Base-by-base conservation (phyloP, 2,329 filamentous ascomycete species). In the Monosporascus sp. region DNA sequence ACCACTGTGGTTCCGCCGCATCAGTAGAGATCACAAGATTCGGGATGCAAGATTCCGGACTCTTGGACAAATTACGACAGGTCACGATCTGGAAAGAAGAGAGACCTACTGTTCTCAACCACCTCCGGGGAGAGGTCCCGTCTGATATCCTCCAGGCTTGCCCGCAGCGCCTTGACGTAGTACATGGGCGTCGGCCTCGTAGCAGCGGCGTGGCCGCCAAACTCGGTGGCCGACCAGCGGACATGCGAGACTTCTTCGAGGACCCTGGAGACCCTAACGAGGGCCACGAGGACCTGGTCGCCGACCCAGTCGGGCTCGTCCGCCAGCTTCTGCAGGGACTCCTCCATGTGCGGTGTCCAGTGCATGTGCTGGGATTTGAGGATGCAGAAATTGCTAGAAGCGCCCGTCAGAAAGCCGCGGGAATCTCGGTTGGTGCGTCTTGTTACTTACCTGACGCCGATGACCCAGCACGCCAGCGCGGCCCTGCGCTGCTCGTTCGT, bases 301-400 rank as follows among this genome's bases (percentile, higher is more conserved):
- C 73, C 72, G 0, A 74, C 68, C 24, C 70, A 71, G 52, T 84
- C 78, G 7, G 71, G 72, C 1, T 72, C 67, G 17, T 73, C 67
- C 5, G 71, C 68, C 0, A 87, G 67, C 2, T 72, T 58, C 5
- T 72, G 65, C 1, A 86, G 68, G 37, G 76, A 80, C 37, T 85
- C 80, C 31, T 84, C 81, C 71, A 86, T 77, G 50, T 83, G 76
- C 1, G 76, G 59, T 1, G 77, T 84, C 83, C 83, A 87, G 2
- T 70, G 72, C 48, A 86, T 63, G 5, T 58, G 54, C 26, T 64
- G 56, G n/a, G 55, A 59, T 48, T 55, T 58, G 27, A 67, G 43
- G 41, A 68, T 63, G 14, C 57, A 56, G 7, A 61, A 64, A 8
- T 58, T 59, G 24, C 65, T 67, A 40, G 3, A 40, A 16, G 6